Base-by-base conservation (phyloP, 768 basidiomycete species). In the Mycena vitilis region DNA sequence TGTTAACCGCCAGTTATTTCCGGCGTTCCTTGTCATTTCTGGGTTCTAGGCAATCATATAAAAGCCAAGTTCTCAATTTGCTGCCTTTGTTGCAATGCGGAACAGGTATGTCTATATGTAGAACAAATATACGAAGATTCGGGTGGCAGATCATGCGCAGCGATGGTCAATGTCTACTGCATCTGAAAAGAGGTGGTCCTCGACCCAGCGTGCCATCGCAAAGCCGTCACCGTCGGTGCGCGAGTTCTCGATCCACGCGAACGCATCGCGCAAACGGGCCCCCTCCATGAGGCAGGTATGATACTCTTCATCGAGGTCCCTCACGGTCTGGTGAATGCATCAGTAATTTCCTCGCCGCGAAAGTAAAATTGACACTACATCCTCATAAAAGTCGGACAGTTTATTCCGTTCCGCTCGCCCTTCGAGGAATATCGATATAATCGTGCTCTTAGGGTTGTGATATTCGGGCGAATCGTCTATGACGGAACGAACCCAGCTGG, bases 341-440 rank as follows among this genome's bases (percentile, higher is more conserved):
- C 23, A 38, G 37, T 22, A 44, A 9, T n/a, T 23, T 15, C 6
- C n/a, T 22, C 12, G 7, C 18, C 1, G 8, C 3, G 5, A 34
- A 25, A 20, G 0, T 2, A 20, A 20, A 34, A 16, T 13, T 18
- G 16, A 13, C 16, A 7, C 16, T 7, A 52, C 64, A 23, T 51
- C 42, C 45, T 65, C 64, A 42, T 59, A 65, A n/a, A 65, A 37
- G 57, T 59, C 57, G 30, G 11, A 59, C 16, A 65, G 49, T n/a
- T 37, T 20, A 36, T 59, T 65, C 51, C 47, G 49, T 51, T 57
- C 48, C 20, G 2, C 48, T 30, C 20, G 47, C 20, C 38, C 15
- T 40, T 59, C 64, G 36, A 18, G 2, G n/a, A 15, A 45, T 4
- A 59, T 42, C 9, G 49, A 22, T 9, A 16, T 15, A 8, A 47